These are phyloP conservation scores for Cyberlindnera petersonii DNA, from an alignment of 805 yeast genomes.

Conservation along the genomic window DNA sequence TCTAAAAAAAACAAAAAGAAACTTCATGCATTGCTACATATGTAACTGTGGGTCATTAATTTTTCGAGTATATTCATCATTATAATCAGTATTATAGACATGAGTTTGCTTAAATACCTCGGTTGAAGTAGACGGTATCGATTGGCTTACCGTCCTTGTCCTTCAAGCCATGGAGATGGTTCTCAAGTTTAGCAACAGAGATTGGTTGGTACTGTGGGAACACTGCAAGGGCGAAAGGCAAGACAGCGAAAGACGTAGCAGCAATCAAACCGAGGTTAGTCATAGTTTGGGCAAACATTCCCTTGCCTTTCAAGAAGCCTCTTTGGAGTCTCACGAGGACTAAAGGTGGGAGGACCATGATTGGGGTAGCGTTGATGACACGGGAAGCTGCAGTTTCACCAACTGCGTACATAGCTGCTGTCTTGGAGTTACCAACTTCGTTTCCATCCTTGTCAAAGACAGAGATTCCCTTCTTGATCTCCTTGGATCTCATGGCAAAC, in stretches of 20 bases:
- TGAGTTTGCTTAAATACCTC: constrained; percentile 90
- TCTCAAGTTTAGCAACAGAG: constrained; percentile 57
- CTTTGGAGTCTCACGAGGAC: constrained; percentile 74
- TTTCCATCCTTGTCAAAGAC: constrained; percentile 66
- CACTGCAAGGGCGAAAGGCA: constrained; percentile 93
- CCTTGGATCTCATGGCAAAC: constrained; percentile 95
- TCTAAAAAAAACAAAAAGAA: no score
- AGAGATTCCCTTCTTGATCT: constrained; percentile 77
- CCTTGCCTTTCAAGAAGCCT: constrained; percentile 61
- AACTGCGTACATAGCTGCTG: constrained; percentile 89
- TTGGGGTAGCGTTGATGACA: constrained; percentile 93
- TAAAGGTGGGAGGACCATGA: constrained; percentile 95
- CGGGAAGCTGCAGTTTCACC: constrained; percentile 96
- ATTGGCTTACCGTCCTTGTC: constrained; percentile 58
- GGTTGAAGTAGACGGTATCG: constrained; percentile 72
- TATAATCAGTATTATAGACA: neutral
- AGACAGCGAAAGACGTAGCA: constrained; percentile 76
- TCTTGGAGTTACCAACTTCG: constrained; percentile 68
- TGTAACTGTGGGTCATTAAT: no score
- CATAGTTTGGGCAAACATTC: constrained; percentile 57
- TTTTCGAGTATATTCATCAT: no score
- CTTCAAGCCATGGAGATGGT: constrained; percentile 54
- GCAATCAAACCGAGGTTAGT: constrained; percentile 86
- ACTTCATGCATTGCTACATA: no score
- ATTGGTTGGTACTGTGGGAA: constrained; percentile 86